A percentile compares a stretch with the other conserved stretches of the same genome.
These are phyloP conservation scores for Russula griseocarnosa DNA, from an alignment of 768 basidiomycete species.

Conservation along the genomic window DNA sequence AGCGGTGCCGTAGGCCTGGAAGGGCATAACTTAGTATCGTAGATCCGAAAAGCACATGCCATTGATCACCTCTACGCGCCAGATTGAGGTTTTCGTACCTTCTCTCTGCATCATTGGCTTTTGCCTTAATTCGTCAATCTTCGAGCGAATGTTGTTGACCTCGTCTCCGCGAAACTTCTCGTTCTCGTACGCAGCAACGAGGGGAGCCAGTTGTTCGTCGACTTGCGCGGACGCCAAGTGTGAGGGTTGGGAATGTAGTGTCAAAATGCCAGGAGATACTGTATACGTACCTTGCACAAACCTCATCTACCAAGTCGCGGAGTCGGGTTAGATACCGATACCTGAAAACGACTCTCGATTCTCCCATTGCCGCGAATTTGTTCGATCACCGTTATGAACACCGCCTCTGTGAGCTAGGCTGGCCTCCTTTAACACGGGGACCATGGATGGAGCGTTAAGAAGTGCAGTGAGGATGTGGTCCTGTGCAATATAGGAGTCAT, in stretches of 20 bases:
- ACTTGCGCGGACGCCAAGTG: slow-evolving; percentile 74
- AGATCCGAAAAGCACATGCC: slow-evolving; percentile 58
- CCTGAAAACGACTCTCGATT: slow-evolving; percentile 83
- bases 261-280: not conserved
- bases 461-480: slow-evolving; percentile 89
- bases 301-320: slow-evolving; percentile 92
- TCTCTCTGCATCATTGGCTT: slow-evolving; percentile 90
- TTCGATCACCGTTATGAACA: slow-evolving; percentile 71
- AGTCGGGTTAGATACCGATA: slow-evolving; percentile 90
- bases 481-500: slow-evolving; percentile 89
- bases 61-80: slow-evolving; percentile 19
- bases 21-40: slow-evolving; percentile 87
- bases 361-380: slow-evolving; percentile 79
- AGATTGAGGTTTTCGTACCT: slow-evolving; percentile 41
- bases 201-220: slow-evolving; percentile 77
- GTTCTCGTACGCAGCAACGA: slow-evolving; percentile 81
- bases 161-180: slow-evolving; percentile 82
- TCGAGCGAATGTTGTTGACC: slow-evolving; percentile 66
- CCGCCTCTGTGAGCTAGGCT: slow-evolving; percentile 64
- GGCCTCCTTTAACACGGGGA: slow-evolving; percentile 69
- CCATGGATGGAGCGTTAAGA: slow-evolving; percentile 65
- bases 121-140: slow-evolving; percentile 88
- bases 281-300: slow-evolving; percentile 68
- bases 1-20: slow-evolving; percentile 76
- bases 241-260: slow-evolving; percentile 16